Evolutionary conservation across 495 filamentous ascomycete genomes (phyloP).

Genomic region (Aspergillus wentii): DNA sequence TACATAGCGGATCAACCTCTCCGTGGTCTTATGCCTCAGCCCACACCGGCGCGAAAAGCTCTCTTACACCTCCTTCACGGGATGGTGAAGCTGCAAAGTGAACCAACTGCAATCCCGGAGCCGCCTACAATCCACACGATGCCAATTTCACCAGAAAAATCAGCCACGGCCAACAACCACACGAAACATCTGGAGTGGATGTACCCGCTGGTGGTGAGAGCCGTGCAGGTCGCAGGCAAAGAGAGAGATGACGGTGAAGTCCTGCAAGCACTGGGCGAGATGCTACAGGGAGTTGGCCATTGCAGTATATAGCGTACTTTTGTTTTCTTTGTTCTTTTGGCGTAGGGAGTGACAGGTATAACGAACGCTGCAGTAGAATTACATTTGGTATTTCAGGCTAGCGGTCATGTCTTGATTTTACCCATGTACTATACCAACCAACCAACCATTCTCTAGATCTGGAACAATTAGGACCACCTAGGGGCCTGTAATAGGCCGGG

Average conservation of each 20-base stretch:
- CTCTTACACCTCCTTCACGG: slow-evolving; percentile 64
- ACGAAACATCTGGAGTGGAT: slow-evolving; percentile 75
- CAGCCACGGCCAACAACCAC: slow-evolving; percentile 13
- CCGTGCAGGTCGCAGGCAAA: slow-evolving; percentile 61
- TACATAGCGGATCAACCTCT: slow-evolving; percentile 93
- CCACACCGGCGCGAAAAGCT: slow-evolving; percentile 72
- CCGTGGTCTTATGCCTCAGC: slow-evolving; percentile 87
- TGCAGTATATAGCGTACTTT: slow-evolving; percentile 4
- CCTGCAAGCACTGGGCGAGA: slow-evolving; percentile 57
- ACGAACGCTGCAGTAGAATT: too few relatives aligned
- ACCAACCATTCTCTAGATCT: too few relatives aligned
- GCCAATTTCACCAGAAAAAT: slow-evolving; percentile 35
- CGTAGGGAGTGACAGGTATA: not conserved
- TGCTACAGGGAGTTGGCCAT: slow-evolving; percentile 61
- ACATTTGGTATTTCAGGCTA: too few relatives aligned
- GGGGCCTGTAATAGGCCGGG: too few relatives aligned
- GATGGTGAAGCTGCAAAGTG: slow-evolving; percentile 61
- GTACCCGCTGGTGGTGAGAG: slow-evolving; percentile 73
- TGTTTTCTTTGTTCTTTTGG: not conserved
- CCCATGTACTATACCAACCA: too few relatives aligned
- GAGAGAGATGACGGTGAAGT: slow-evolving; percentile 54
- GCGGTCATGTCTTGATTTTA: too few relatives aligned
- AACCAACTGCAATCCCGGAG: slow-evolving; percentile 67
- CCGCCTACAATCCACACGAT: slow-evolving; percentile 39
- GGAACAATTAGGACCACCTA: too few relatives aligned